Evolutionary conservation across 176 grass and related monocot species (phyloP), one percentile per base, ranked within the genome.

Genomic region (Cenchrus fungigraminus): DNA sequence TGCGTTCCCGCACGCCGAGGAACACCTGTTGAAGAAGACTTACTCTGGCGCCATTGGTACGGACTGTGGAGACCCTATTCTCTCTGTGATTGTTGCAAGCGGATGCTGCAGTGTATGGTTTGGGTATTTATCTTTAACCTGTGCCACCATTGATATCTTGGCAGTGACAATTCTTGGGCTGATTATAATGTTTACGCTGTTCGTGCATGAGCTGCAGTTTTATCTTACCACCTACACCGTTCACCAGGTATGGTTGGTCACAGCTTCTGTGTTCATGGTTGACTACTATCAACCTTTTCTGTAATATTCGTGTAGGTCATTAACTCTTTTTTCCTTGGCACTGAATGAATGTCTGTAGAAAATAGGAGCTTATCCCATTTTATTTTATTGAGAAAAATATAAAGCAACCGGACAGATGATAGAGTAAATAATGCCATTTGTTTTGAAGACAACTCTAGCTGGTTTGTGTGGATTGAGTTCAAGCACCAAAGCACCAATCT

Each of bases 1-100:
- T 85, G 97, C 93, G 34, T 98, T 98, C 19, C 97, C 93, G 46
- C 97, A 93, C 61, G 97, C 97, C 12, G 93, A 98, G 63, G 93
- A 98, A 63, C 97, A 98, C 71, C 54, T 98, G 79, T 47, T 98
- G 71, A 84, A 94, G 90, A 98, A 98, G 86, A 98, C 97, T 53
- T 89, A 81, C 68, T 98, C 93, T 51, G 97, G 97, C 15, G 97
- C 97, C 81, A 81, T 98, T 34, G 97, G 93, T 98, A 82, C 57
- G 65, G 64, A 78, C 88, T 95, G 76, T 54, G 53, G 74, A 46
- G n/a, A 76, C 10, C 22, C 72, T n/a, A 20, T 65, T 83, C 1
- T 11, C 60, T 34, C 65, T 0, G 29, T 81, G 57, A 57, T 55
- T 73, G 46, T 64, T 14, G 28, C 62, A 8, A 2, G 12, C 56